Evolutionary conservation across 1,139 yeast genomes (phyloP).

Genomic region (Candida anutae): DNA sequence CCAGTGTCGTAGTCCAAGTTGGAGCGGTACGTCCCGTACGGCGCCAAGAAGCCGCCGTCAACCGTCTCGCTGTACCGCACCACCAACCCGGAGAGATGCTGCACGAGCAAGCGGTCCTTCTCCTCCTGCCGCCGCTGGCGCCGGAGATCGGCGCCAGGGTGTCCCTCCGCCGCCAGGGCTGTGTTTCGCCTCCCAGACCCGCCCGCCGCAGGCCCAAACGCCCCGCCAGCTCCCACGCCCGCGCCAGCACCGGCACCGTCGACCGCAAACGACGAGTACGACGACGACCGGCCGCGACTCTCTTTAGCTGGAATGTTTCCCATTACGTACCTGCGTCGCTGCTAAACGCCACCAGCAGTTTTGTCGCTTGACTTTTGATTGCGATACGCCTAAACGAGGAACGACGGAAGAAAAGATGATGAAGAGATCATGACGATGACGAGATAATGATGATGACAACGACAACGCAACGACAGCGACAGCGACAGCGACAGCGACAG

Average conservation of each 20-base stretch:
- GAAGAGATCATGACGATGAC: too few relatives aligned
- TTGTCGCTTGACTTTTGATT: too few relatives aligned
- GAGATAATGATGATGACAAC: too few relatives aligned
- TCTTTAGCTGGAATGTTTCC: slow-evolving; percentile 58
- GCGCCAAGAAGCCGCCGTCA: slow-evolving; percentile 79
- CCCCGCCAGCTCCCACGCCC: slow-evolving; percentile 6
- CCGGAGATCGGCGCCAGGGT: slow-evolving; percentile 15
- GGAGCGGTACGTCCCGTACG: slow-evolving; percentile 76
- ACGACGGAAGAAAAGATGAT: too few relatives aligned
- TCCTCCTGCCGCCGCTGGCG: slow-evolving; percentile 35
- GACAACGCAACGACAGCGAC: too few relatives aligned
- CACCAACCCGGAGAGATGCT: slow-evolving; percentile 48
- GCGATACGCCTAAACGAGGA: too few relatives aligned
- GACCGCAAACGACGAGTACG: slow-evolving; percentile 6
- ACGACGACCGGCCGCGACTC: slow-evolving; percentile 24
- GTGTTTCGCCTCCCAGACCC: slow-evolving; percentile 12
- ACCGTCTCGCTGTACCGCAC: slow-evolving; percentile 55
- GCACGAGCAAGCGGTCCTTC: slow-evolving; percentile 43
- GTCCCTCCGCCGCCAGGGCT: slow-evolving; percentile 9
- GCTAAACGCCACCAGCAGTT: too few relatives aligned
- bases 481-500: too few relatives aligned
- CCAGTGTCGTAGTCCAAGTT: slow-evolving; percentile 69
- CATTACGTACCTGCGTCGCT: slow-evolving; percentile 34
- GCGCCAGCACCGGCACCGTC: background rate
- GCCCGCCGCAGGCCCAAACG: slow-evolving; percentile 2